Base-by-base conservation (phyloP, 2,329 filamentous ascomycete species). In the Magnaporthiopsis incrustans region DNA sequence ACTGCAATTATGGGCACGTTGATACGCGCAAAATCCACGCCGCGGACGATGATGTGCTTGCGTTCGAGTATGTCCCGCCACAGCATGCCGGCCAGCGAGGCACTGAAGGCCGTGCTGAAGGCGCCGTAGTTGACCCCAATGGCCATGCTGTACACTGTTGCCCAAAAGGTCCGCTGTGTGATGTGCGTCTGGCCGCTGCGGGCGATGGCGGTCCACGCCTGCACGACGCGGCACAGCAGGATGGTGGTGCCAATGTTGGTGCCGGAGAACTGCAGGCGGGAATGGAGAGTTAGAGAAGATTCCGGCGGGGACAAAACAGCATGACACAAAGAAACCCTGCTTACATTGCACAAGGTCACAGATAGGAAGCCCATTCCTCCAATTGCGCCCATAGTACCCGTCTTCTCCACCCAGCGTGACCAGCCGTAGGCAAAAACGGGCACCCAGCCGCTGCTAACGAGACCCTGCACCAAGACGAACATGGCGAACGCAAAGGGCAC, bases 191-290 rank as follows among this genome's bases (percentile, higher is more conserved):
- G 74, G 56, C 78, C 81, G 0, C 67, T 65, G 0, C 70, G 64
- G 67, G 88, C 85, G 57, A 91, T 89, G 1, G 76, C 69, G 67
- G 84, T 77, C 89, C 89, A 91, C 0, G 83, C 77, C 71, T 91
- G 89, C 14, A 91, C 83, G 8, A 91, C 82, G 3, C 89, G 85
- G 11, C 83, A 90, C 1, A 91, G 78, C 0, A 91, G 82, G 70
- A 92, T 91, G 0, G 89, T 88, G 0, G 89, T 90, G 44, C 89
- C 89, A 63, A 91, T 91, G 67, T 91, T 91, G 1, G 89, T 91
- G 25, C 89, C 89, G 0, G 89, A 87, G 68, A 91, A 91, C 87
- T 91, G 66, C 26, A 10, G 30, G 30, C 30, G 30, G 14, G 44
- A 27, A 53, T 22, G 4, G 4, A 25, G 44, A 44, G 15, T 12